Evolutionary conservation across 2,329 filamentous ascomycete genomes (phyloP).

Genomic region (Fusarium concolor): DNA sequence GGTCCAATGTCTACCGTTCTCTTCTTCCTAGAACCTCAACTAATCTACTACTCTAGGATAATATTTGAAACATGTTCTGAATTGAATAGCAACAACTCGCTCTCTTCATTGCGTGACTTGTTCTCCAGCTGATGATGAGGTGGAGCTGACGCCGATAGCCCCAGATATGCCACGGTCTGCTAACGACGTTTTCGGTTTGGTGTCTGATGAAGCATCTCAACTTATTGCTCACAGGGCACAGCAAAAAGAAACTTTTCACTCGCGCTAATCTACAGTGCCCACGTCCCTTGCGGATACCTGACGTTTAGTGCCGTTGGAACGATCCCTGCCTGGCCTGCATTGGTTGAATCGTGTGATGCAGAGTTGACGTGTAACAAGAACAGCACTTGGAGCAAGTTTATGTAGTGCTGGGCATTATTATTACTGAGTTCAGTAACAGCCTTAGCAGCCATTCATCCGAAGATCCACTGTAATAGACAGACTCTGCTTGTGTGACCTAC

Average conservation of each 20-base stretch:
- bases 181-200: conserved; percentile 38
- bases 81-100: background rate
- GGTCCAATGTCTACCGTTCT: too few relatives aligned
- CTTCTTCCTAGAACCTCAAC: background rate
- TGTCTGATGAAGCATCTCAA: conserved; percentile 25
- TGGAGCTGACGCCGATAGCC: conserved; percentile 19
- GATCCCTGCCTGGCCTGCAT: conserved; percentile 16
- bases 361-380: conserved; percentile 30
- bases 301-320: conserved; percentile 27
- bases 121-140: background rate
- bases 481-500: conserved; percentile 34
- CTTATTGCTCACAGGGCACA: conserved; percentile 26
- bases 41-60: background rate
- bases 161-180: conserved; percentile 22
- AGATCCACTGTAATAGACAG: background rate
- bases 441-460: background rate
- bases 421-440: background rate
- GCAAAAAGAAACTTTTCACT: conserved; percentile 36
- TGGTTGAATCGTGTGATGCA: conserved; percentile 23
- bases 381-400: background rate
- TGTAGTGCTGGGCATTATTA: conserved; percentile 2
- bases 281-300: conserved; percentile 30
- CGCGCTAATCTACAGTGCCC: conserved; percentile 32
- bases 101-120: background rate
- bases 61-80: background rate